Percentiles rank a stretch among this genome's conserved stretches.
Conservation (phyloP, 352 stramenopile species). For the Phytophthora cryptogea region DNA sequence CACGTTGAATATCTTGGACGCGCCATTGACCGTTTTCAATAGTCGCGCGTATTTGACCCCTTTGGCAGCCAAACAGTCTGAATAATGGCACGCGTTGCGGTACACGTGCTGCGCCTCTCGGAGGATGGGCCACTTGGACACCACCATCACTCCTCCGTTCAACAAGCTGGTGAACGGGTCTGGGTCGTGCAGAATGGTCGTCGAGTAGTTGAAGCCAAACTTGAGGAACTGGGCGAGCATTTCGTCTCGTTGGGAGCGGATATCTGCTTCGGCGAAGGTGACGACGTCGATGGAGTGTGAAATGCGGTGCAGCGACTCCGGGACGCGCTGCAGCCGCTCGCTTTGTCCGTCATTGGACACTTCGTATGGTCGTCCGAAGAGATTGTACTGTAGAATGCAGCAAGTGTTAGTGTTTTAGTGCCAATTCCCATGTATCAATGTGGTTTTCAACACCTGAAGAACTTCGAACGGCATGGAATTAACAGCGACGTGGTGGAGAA, state of each 20-base stretch:
- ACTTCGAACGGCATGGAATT: conserved; percentile 57
- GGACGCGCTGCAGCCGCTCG: conserved; percentile 66
- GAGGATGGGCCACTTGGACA: conserved; percentile 84
- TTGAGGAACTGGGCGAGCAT: conserved; percentile 69
- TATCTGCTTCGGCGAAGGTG: conserved; percentile 77
- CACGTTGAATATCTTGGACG: conserved; percentile 82
- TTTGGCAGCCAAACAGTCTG: conserved; percentile 83
- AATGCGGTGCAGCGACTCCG: conserved; percentile 47
- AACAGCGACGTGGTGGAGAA: conserved; percentile 6
- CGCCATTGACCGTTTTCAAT: conserved; percentile 55
- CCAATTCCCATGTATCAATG: neutral
- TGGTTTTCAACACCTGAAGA: conserved; percentile 43
- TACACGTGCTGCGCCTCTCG: conserved; percentile 83
- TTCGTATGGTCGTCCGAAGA: conserved; percentile 73
- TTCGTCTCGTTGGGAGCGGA: conserved; percentile 46
- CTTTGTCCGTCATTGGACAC: conserved; percentile 75
- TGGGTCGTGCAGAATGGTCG: conserved; percentile 71
- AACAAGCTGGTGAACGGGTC: conserved; percentile 83
- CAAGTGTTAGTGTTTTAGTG: neutral
- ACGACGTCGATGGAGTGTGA: conserved; percentile 70
- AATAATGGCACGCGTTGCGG: conserved; percentile 76
- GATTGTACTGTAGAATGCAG: conserved; percentile 66
- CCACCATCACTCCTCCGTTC: conserved; percentile 80
- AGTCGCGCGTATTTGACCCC: conserved; percentile 83
- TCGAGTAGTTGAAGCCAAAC: conserved; percentile 65